phyloP scores from a whole-genome alignment of 75 land plant genomes.

The Picea glauca region DNA sequence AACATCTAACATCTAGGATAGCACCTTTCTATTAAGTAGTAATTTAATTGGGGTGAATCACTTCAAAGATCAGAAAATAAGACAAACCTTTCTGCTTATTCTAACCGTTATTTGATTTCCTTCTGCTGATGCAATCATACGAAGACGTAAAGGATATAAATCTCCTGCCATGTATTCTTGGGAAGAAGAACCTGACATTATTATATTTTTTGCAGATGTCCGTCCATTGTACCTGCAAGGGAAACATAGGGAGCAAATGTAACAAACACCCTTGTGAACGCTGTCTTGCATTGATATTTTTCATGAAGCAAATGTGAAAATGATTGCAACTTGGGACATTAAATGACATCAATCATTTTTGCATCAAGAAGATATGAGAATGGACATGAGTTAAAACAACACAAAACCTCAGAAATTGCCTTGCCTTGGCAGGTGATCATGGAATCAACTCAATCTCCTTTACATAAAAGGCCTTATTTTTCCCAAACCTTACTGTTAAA shows the following conservation, averaged over 20 bases:
- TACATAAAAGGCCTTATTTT: too few species aligned
- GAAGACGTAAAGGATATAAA: conserved; percentile 18
- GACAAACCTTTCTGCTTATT: conserved; percentile 18
- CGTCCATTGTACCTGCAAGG: conserved; percentile 1
- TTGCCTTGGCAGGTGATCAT: too few species aligned
- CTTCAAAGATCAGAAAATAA: background rate
- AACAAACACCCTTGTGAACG: background rate
- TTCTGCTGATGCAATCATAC: background rate
- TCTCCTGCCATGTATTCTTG: conserved; percentile 6
- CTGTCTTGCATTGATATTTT: background rate
- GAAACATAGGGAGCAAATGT: background rate
- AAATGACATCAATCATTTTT: background rate
- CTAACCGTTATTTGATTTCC: conserved; percentile 14
- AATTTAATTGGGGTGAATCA: background rate
- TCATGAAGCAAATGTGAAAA: background rate
- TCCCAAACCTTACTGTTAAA: too few species aligned
- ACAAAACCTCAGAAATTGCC: too few species aligned
- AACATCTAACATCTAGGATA: background rate
- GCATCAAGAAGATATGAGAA: background rate
- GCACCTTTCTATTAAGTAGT: background rate
- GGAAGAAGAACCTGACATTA: background rate
- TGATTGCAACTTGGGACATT: background rate
- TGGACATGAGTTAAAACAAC: background rate
- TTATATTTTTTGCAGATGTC: conserved; percentile 1
- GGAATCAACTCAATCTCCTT: too few species aligned